A percentile compares a stretch with the other conserved stretches of the same genome.
phyloP scores from a whole-genome alignment of 179 eudicot genomes.

The Silene coronaria region DNA sequence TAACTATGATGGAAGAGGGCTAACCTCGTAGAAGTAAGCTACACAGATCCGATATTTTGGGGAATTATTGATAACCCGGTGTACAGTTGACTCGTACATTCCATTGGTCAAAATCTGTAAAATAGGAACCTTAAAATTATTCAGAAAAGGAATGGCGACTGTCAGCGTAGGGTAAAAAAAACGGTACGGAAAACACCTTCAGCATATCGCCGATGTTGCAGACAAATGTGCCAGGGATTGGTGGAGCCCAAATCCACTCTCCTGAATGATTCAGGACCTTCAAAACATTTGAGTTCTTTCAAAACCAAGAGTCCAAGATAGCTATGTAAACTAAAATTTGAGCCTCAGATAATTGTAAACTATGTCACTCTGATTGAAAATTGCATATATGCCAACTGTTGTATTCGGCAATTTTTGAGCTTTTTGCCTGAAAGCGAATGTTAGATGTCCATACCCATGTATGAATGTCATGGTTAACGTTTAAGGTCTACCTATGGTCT shows the following conservation, averaged over 20 bases:
- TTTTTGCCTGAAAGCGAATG: not conserved
- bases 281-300: constrained; percentile 15
- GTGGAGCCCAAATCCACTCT: constrained; percentile 95
- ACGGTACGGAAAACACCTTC: constrained; percentile 43
- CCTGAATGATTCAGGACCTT: constrained; percentile 86
- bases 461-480: not conserved
- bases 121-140: not conserved
- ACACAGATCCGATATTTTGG: constrained; percentile 64
- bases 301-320: not conserved
- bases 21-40: constrained; percentile 93
- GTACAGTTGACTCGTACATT: constrained; percentile 80
- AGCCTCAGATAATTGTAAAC: not conserved
- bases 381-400: not conserved
- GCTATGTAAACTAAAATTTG: not conserved
- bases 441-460: not conserved
- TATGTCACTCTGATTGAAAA: not conserved
- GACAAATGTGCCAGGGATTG: constrained; percentile 86
- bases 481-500: not conserved
- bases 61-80: constrained; percentile 67
- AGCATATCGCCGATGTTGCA: constrained; percentile 96
- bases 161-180: not conserved
- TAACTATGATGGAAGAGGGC: constrained; percentile 3
- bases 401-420: not conserved
- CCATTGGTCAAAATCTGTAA: constrained; percentile 77
- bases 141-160: not conserved